A percentile compares a stretch with the other conserved stretches of the same genome.
phyloP scores from a whole-genome alignment of 176 grass and related monocot genomes.

The Rhynchospora breviuscula region DNA sequence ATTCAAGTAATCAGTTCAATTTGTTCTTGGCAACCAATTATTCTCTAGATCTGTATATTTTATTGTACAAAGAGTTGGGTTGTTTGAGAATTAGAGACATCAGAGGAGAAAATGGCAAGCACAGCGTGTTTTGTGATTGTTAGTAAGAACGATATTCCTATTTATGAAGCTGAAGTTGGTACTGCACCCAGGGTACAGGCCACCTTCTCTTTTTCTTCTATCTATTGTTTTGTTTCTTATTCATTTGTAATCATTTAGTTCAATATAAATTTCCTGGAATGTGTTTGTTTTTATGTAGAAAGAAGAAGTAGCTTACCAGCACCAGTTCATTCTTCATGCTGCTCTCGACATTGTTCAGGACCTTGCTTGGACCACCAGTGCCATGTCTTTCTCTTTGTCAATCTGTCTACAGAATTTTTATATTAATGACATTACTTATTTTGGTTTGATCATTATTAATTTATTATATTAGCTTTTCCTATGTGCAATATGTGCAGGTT shows the following conservation, averaged over 20 bases:
- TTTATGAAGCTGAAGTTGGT: slow-evolving; percentile 88
- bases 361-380: slow-evolving; percentile 40
- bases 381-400: not conserved
- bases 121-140: slow-evolving; percentile 87
- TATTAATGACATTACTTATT: not conserved
- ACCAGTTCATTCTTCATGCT: slow-evolving; percentile 64
- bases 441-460: not conserved
- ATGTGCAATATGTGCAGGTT: slow-evolving; percentile 47
- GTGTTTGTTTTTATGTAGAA: slow-evolving; percentile 26
- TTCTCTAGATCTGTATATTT: not conserved
- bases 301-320: slow-evolving; percentile 52
- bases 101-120: slow-evolving; percentile 49
- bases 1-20: not conserved
- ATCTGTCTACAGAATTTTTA: not conserved
- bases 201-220: slow-evolving; percentile 9
- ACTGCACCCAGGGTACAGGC: slow-evolving; percentile 44
- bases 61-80: not conserved
- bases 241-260: slow-evolving; percentile 8
- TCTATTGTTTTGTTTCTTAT: not conserved
- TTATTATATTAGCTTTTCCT: not conserved
- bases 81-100: not conserved
- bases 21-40: not conserved
- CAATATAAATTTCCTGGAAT: not conserved
- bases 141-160: slow-evolving; percentile 76
- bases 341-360: slow-evolving; percentile 68